phyloP scores from a whole-genome alignment of 257 asterid genomes.

The Nicotiana attenuata region DNA sequence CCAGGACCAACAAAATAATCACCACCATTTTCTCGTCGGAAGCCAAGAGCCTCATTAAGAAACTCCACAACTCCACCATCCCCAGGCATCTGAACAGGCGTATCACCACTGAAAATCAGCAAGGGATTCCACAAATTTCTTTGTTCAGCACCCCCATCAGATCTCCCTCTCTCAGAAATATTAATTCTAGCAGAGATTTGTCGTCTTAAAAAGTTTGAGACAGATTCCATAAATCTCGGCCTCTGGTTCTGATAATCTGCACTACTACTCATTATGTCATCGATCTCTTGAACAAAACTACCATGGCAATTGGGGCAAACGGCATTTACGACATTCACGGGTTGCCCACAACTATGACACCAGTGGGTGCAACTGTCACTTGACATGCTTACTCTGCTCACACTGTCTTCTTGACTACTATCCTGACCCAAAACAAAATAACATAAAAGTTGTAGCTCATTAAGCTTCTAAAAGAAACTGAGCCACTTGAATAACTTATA shows the following conservation, averaged over 20 bases:
- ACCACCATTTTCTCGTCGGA: constrained; percentile 70
- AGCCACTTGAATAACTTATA: neutral
- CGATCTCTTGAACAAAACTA: constrained; percentile 82
- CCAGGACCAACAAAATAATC: constrained; percentile 90
- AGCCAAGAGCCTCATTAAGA: constrained; percentile 77
- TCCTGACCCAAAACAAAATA: neutral
- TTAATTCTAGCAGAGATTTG: constrained; percentile 40
- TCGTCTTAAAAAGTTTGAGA: constrained; percentile 67
- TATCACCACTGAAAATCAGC: constrained; percentile 80
- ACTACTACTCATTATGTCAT: constrained; percentile 38
- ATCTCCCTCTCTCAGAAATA: constrained; percentile 24
- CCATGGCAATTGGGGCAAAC: constrained; percentile 61
- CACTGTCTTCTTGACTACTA: neutral
- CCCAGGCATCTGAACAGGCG: constrained; percentile 66
- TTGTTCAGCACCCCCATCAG: constrained; percentile 14
- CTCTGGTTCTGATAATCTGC: constrained; percentile 46
- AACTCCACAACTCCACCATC: constrained; percentile 65
- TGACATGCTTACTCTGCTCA: constrained; percentile 52
- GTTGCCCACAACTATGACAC: constrained; percentile 81
- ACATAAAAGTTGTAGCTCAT: neutral
- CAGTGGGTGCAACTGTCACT: constrained; percentile 60
- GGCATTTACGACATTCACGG: constrained; percentile 38
- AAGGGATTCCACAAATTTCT: constrained; percentile 63
- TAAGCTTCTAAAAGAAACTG: neutral
- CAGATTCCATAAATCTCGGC: constrained; percentile 69